Conservation (phyloP, 768 basidiomycete genomes). For the Pleurotus salmoneostramineus region DNA sequence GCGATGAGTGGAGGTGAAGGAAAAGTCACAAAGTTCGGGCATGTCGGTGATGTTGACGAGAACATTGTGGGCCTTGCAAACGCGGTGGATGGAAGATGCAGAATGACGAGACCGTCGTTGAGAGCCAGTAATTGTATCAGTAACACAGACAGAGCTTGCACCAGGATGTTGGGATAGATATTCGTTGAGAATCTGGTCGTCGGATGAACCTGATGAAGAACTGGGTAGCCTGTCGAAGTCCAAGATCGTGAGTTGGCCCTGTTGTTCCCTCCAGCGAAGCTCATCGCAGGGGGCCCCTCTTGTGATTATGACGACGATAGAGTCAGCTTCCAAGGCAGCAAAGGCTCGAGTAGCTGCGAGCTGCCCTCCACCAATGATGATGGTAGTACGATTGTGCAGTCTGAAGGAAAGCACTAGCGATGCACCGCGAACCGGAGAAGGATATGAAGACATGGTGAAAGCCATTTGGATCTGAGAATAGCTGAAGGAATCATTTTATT, state of each 20-base stretch:
- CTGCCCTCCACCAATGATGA: conserved; percentile 76
- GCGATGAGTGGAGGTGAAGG: conserved; percentile 82
- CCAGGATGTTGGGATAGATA: conserved; percentile 32
- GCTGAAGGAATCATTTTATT: neutral
- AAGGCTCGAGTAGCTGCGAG: conserved; percentile 86
- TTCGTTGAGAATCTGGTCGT: conserved; percentile 44
- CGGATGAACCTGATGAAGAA: conserved; percentile 19
- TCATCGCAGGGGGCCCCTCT: conserved; percentile 66
- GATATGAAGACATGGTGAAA: conserved; percentile 22
- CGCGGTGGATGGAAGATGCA: conserved; percentile 50
- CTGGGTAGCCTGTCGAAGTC: conserved; percentile 47
- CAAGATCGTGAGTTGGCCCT: conserved; percentile 52
- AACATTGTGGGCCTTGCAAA: conserved; percentile 57
- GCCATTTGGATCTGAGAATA: neutral
- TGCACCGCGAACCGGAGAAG: conserved; percentile 51
- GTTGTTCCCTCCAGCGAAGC: conserved; percentile 56
- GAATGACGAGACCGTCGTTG: conserved; percentile 44
- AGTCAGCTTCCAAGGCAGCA: conserved; percentile 76
- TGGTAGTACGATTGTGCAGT: conserved; percentile 43
- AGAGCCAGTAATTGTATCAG: conserved; percentile 61
- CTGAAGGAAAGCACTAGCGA: conserved; percentile 80
- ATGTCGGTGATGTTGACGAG: conserved; percentile 87
- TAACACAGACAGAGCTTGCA: conserved; percentile 65
- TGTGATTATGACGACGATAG: conserved; percentile 61
- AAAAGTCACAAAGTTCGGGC: conserved; percentile 84